phyloP scores from a whole-genome alignment of 78 protist genomes.

The Monosiga brevicollis region DNA sequence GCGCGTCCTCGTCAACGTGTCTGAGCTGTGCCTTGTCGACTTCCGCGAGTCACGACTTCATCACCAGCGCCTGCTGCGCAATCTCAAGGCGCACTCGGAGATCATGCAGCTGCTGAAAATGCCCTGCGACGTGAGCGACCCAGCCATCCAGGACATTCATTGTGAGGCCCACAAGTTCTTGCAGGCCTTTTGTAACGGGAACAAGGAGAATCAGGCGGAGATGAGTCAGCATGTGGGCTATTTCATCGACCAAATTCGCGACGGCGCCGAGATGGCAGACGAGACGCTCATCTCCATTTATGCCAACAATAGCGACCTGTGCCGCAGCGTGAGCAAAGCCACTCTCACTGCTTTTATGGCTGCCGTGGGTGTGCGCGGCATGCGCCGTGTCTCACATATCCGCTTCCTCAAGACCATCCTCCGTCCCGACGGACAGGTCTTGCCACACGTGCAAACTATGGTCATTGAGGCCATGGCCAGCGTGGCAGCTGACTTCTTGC shows the following conservation, averaged over 20 bases:
- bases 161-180: conserved; percentile 2
- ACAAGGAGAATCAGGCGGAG: conserved; percentile 11
- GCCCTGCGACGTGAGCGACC: neutral
- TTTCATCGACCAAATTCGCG: neutral
- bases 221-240: neutral
- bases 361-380: neutral
- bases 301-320: neutral
- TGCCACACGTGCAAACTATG: neutral
- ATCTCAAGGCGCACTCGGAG: conserved; percentile 17
- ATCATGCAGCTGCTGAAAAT: conserved; percentile 13
- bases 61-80: conserved; percentile 31
- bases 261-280: neutral
- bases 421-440: neutral
- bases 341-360: neutral
- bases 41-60: neutral
- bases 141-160: neutral
- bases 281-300: neutral
- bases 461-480: neutral
- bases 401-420: neutral
- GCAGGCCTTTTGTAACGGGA: conserved; percentile 7
- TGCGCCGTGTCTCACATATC: neutral
- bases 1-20: neutral
- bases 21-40: neutral
- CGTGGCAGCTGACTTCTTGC: conserved; percentile 5
- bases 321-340: neutral